These are phyloP conservation scores for Rhizopus delemar DNA, from an alignment of 371 early-diverging fungal genomes.

Conservation along the genomic window DNA sequence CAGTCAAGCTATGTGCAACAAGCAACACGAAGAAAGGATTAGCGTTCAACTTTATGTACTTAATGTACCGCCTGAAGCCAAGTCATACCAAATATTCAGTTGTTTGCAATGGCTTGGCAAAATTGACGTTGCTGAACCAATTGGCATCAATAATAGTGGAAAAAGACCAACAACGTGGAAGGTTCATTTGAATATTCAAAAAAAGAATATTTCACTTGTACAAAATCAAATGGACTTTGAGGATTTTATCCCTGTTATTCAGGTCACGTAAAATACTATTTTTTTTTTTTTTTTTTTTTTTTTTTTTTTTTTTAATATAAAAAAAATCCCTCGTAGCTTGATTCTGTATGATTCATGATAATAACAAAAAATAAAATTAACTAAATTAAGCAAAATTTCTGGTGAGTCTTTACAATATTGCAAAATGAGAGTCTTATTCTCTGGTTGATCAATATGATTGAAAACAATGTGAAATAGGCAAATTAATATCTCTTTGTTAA, in stretches of 20 bases:
- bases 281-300: not conserved
- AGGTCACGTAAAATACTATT: not conserved
- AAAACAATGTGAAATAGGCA: too few species aligned
- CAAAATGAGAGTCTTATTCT: too few species aligned
- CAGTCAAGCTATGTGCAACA: not conserved
- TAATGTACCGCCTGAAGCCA: constrained; percentile 4
- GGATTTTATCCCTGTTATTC: not conserved
- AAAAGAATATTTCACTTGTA: not conserved
- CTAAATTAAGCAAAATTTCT: too few species aligned
- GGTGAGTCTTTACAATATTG: too few species aligned
- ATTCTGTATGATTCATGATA: too few species aligned
- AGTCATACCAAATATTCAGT: constrained; percentile 5
- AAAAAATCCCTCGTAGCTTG: too few species aligned
- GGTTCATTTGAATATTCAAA: not conserved
- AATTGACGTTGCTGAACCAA: not conserved
- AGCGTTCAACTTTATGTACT: not conserved
- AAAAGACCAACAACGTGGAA: not conserved
- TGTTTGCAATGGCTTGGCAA: constrained; percentile 9
- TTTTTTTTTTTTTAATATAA: too few species aligned
- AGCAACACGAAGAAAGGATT: not conserved
- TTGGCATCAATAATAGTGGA: not conserved
- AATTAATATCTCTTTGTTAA: too few species aligned
- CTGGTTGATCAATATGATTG: too few species aligned
- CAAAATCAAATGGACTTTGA: not conserved
- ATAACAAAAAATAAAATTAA: too few species aligned